Percentiles rank a stretch among this genome's conserved stretches.
phyloP scores from a whole-genome alignment of 345 rosid genomes.

The Draba incana region DNA sequence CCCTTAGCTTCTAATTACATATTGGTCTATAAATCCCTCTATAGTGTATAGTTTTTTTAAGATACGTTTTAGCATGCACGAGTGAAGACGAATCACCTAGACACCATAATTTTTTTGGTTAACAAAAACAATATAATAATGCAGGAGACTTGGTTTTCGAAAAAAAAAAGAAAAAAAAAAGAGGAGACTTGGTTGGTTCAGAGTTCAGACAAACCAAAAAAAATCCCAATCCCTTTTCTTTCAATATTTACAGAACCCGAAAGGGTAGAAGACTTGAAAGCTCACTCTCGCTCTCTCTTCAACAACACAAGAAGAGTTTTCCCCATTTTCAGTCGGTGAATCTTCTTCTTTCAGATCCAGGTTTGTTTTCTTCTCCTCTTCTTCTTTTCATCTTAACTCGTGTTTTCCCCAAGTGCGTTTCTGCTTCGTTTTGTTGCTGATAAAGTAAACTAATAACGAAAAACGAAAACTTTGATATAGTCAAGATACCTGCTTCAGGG shows the following conservation, averaged over 20 bases:
- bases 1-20: too few species aligned
- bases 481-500: constrained; percentile 19
- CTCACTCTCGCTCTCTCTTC: constrained; percentile 33
- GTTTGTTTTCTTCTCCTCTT: constrained; percentile 50
- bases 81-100: too few species aligned
- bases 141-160: too few species aligned
- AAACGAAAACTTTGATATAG: constrained; percentile 16
- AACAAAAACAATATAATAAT: too few species aligned
- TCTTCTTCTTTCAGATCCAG: constrained; percentile 56
- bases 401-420: constrained; percentile 8
- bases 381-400: background rate
- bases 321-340: constrained; percentile 18
- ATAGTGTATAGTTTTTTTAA: too few species aligned
- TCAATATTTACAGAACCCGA: constrained; percentile 29
- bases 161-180: too few species aligned
- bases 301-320: constrained; percentile 22
- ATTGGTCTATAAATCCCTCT: too few species aligned
- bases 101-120: too few species aligned
- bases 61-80: too few species aligned
- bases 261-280: constrained; percentile 18
- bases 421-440: constrained; percentile 33
- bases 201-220: too few species aligned
- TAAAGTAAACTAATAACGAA: background rate
- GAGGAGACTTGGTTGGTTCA: too few species aligned
- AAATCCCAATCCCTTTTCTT: constrained; percentile 30